A percentile compares a stretch with the other conserved stretches of the same genome.
These are phyloP conservation scores for Ceratobasidium sp. DNA, from an alignment of 1,284 basidiomycete species.

Conservation along the genomic window DNA sequence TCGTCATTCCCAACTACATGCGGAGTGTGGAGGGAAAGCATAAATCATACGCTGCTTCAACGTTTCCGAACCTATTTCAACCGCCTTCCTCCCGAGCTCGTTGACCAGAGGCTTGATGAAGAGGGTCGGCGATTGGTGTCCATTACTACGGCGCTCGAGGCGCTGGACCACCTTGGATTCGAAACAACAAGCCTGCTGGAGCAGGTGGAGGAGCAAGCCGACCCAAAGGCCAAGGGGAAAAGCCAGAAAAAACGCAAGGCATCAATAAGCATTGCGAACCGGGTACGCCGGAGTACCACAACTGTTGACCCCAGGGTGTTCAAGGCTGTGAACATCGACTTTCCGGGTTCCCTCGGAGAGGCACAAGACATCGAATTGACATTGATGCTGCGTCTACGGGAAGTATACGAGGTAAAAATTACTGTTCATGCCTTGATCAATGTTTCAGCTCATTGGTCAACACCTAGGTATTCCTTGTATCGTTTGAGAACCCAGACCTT, in stretches of 20 bases:
- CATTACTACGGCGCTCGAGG: not conserved
- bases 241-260: conserved; percentile 19
- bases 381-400: not conserved
- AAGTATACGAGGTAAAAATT: not conserved
- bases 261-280: not conserved
- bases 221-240: conserved; percentile 11
- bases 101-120: conserved; percentile 9
- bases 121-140: not conserved
- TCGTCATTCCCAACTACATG: not conserved
- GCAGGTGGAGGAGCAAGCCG: conserved; percentile 9
- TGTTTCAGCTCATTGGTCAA: not conserved
- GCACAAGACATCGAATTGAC: not conserved
- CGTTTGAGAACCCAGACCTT: conserved; percentile 12
- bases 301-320: conserved; percentile 12
- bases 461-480: conserved; percentile 10
- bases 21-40: not conserved
- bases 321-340: conserved; percentile 9
- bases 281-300: conserved; percentile 3
- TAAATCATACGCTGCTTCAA: not conserved
- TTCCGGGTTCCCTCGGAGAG: not conserved
- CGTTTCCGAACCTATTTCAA: conserved; percentile 15
- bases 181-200: not conserved
- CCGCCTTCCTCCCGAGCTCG: conserved; percentile 20
- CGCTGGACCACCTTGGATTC: not conserved
- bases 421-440: not conserved